Conservation (phyloP, 2,329 filamentous ascomycete genomes). For the Apiospora aurea region DNA sequence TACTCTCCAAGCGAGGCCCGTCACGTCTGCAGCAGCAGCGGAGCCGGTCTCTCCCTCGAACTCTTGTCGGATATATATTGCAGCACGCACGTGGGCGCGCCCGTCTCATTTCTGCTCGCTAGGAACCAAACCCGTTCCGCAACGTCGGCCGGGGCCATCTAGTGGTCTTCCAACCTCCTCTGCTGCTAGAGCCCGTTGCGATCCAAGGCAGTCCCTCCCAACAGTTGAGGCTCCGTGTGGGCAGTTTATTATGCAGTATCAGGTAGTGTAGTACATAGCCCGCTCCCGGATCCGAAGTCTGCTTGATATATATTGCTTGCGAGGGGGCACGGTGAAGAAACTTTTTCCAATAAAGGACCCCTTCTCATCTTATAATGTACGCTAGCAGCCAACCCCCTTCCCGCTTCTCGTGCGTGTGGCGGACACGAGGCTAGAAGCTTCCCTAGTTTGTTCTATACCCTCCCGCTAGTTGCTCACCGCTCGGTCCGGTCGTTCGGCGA, state of each 20-base stretch:
- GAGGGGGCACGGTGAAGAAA: background rate
- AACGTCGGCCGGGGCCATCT: background rate
- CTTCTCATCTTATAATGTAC: background rate
- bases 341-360: background rate
- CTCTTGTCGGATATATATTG: background rate
- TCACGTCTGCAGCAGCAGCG: background rate
- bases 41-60: background rate
- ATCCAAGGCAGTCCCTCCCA: background rate
- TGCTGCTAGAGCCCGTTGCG: background rate
- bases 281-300: background rate
- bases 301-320: background rate
- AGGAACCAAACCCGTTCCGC: background rate
- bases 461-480: background rate
- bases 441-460: background rate
- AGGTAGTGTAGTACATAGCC: background rate
- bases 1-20: background rate
- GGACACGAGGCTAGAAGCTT: background rate
- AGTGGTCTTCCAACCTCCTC: background rate
- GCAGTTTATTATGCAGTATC: background rate
- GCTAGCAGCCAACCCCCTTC: background rate
- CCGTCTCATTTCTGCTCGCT: background rate
- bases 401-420: background rate
- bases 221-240: background rate
- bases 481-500: conserved; percentile 1
- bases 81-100: background rate